These are phyloP conservation scores for Penicillium palitans DNA, from an alignment of 2,329 filamentous ascomycete species.

Conservation along the genomic window DNA sequence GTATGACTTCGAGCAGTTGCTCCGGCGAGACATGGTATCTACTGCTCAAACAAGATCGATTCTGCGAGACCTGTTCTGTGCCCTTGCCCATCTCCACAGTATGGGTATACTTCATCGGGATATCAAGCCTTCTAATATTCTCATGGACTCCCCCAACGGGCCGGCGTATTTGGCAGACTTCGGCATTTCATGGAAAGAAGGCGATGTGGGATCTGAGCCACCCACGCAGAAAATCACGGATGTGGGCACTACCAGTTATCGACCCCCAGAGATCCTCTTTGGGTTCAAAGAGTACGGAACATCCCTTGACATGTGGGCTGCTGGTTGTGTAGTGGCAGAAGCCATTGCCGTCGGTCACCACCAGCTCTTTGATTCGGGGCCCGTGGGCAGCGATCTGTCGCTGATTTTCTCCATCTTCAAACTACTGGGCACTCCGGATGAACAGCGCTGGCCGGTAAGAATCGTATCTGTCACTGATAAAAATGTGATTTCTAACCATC, in stretches of 20 bases:
- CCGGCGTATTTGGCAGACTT: constrained; percentile 86
- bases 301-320: constrained; percentile 83
- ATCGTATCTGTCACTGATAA: background rate
- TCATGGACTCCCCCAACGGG: constrained; percentile 66
- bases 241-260: constrained; percentile 88
- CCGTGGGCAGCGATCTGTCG: constrained; percentile 87
- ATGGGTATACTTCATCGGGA: constrained; percentile 86
- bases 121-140: constrained; percentile 86
- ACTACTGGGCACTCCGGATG: constrained; percentile 81
- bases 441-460: constrained; percentile 75
- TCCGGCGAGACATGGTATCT: constrained; percentile 51
- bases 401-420: constrained; percentile 91
- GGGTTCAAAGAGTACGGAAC: constrained; percentile 72
- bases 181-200: constrained; percentile 81
- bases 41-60: constrained; percentile 47
- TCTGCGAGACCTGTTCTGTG: constrained; percentile 69
- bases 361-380: constrained; percentile 80
- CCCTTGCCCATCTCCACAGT: constrained; percentile 69
- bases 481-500: constrained; percentile 8
- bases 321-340: constrained; percentile 82
- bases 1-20: constrained; percentile 67
- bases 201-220: constrained; percentile 60
- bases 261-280: constrained; percentile 87
- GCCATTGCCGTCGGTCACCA: constrained; percentile 56
- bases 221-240: constrained; percentile 76